These are phyloP conservation scores for Colletotrichum phormii DNA, from an alignment of 2,329 filamentous ascomycete genomes.

Conservation along the genomic window DNA sequence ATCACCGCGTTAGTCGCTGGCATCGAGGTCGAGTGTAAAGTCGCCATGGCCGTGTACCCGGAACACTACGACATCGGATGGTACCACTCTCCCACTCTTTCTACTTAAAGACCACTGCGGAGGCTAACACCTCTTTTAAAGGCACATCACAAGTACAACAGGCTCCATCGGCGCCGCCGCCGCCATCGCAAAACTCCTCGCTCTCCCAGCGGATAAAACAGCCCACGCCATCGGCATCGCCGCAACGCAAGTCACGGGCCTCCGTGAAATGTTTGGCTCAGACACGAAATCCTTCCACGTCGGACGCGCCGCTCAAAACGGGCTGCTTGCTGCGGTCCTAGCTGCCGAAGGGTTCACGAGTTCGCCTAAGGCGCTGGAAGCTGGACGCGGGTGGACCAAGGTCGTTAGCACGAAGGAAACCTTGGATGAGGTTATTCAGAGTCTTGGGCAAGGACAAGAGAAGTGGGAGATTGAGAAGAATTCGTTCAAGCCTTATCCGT, in stretches of 20 bases:
- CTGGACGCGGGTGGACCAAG: not conserved
- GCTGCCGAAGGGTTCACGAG: not conserved
- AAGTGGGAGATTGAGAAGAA: not conserved
- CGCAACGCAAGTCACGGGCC: not conserved
- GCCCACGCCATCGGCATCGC: not conserved
- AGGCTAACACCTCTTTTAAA: not conserved
- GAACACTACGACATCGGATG: not conserved
- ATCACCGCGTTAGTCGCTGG: not conserved
- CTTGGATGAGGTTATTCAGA: not conserved
- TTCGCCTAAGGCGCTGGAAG: not conserved
- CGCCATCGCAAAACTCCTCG: not conserved
- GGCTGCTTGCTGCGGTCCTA: not conserved
- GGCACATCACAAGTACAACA: not conserved
- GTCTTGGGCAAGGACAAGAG: not conserved
- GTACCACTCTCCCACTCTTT: not conserved
- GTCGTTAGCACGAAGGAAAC: not conserved
- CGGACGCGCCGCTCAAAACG: not conserved
- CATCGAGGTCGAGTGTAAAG: not conserved
- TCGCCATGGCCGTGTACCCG: not conserved
- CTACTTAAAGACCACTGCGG: not conserved
- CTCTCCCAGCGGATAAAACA: not conserved
- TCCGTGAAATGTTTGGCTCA: not conserved
- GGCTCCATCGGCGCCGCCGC: not conserved
- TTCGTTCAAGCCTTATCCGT: not conserved
- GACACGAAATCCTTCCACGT: not conserved